Percentiles rank a stretch among this genome's conserved stretches.
Conservation (phyloP, 1,284 basidiomycete species). For the Termitomyces sp. region DNA sequence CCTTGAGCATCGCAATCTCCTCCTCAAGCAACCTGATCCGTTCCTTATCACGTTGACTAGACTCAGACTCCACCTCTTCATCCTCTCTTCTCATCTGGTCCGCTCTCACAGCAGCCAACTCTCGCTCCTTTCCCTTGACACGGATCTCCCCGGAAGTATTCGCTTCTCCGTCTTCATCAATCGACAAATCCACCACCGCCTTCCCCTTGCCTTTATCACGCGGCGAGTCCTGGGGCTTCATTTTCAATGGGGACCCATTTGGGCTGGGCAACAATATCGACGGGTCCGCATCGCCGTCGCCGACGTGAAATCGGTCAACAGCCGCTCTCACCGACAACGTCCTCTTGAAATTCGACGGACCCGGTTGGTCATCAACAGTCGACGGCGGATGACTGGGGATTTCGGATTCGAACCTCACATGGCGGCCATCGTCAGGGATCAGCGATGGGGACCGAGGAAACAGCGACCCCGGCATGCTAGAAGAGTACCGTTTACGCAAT, state of each 20-base stretch:
- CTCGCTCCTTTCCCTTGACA: slow-evolving; percentile 54
- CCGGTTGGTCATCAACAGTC: slow-evolving; percentile 14
- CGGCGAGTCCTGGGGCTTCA: neutral
- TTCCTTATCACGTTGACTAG: slow-evolving; percentile 52
- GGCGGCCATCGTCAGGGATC: slow-evolving; percentile 39
- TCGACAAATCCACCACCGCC: slow-evolving; percentile 25
- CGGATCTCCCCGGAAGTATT: slow-evolving; percentile 42
- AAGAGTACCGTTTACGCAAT: slow-evolving; percentile 38
- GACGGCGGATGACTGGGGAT: slow-evolving; percentile 10
- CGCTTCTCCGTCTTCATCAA: slow-evolving; percentile 21
- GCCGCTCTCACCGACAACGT: slow-evolving; percentile 38
- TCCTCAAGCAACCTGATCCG: slow-evolving; percentile 62
- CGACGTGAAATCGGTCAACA: slow-evolving; percentile 36
- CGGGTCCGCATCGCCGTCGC: slow-evolving; percentile 32
- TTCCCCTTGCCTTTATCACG: slow-evolving; percentile 49
- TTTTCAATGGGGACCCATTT: slow-evolving; percentile 19
- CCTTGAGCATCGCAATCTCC: slow-evolving; percentile 55
- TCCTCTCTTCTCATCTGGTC: slow-evolving; percentile 35
- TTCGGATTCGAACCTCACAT: slow-evolving; percentile 34
- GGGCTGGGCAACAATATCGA: slow-evolving; percentile 36
- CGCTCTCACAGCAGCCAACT: slow-evolving; percentile 48
- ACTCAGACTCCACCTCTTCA: slow-evolving; percentile 25
- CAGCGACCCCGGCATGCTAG: slow-evolving; percentile 75
- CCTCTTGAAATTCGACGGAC: slow-evolving; percentile 22
- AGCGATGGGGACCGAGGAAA: slow-evolving; percentile 67